Conservation (phyloP, 768 basidiomycete species). For the Leccinellum albellum region DNA sequence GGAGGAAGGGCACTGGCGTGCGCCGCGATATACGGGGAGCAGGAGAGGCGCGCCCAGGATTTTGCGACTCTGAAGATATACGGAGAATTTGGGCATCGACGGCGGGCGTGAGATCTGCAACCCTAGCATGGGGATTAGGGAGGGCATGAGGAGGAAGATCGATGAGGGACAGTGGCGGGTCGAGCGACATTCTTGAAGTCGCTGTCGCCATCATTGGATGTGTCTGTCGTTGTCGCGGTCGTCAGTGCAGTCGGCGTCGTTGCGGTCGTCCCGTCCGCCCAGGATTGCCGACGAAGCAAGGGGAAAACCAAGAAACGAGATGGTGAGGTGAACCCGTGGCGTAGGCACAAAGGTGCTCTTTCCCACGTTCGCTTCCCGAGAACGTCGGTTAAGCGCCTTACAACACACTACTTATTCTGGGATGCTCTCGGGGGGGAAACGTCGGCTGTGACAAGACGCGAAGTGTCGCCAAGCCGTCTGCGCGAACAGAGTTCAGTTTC, state of each 20-base stretch:
- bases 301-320: slow-evolving; percentile 21
- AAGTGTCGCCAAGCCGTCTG: slow-evolving; percentile 1
- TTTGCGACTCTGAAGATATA: slow-evolving; percentile 27
- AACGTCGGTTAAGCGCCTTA: slow-evolving; percentile 14
- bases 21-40: slow-evolving; percentile 28
- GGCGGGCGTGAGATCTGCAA: slow-evolving; percentile 11
- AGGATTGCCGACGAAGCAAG: slow-evolving; percentile 9
- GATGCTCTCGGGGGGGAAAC: background rate
- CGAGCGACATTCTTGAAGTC: slow-evolving; percentile 18
- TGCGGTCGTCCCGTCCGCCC: slow-evolving; percentile 12
- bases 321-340: slow-evolving; percentile 7
- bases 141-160: slow-evolving; percentile 14
- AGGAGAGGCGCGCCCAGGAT: slow-evolving; percentile 24
- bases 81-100: slow-evolving; percentile 11
- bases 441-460: slow-evolving; percentile 5
- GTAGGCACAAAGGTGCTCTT: slow-evolving; percentile 13
- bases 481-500: background rate
- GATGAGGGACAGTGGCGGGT: slow-evolving; percentile 4
- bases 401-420: background rate
- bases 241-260: slow-evolving; percentile 12
- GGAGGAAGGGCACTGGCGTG: slow-evolving; percentile 32
- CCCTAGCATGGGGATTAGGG: slow-evolving; percentile 13
- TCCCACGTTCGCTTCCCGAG: slow-evolving; percentile 24
- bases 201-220: slow-evolving; percentile 14
- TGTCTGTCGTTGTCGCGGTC: background rate